These are phyloP conservation scores for Fraxinus sp. DNA, from an alignment of 305 asterid genomes.

Conservation along the genomic window DNA sequence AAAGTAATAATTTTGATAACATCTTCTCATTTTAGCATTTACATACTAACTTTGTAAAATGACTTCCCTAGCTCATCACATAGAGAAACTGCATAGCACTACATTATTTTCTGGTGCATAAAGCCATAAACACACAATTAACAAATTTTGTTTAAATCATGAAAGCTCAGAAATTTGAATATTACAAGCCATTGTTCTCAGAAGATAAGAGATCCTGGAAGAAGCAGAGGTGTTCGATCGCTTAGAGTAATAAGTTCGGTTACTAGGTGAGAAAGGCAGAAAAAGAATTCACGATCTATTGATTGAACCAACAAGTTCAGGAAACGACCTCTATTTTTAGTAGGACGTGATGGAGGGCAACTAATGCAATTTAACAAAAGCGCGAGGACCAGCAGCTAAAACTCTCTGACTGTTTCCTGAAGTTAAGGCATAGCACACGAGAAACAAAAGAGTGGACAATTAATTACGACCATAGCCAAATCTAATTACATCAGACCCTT, in stretches of 20 bases:
- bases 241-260: background rate
- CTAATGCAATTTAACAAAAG: background rate
- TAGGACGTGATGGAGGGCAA: background rate
- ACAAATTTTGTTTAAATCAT: background rate
- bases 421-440: background rate
- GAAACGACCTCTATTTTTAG: background rate
- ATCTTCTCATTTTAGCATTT: background rate
- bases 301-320: background rate
- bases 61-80: background rate
- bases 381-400: background rate
- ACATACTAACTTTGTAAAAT: background rate
- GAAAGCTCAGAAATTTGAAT: background rate
- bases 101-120: background rate
- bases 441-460: background rate
- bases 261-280: background rate
- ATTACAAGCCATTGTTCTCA: background rate
- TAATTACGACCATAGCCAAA: constrained; percentile 12
- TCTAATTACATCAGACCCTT: background rate
- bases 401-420: background rate
- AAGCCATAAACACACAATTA: background rate
- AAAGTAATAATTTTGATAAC: constrained; percentile 1
- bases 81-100: background rate
- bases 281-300: background rate
- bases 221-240: background rate
- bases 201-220: background rate